Evolutionary conservation across 331 rosid genomes (phyloP).

Genomic region (Phaseolus coccineus): DNA sequence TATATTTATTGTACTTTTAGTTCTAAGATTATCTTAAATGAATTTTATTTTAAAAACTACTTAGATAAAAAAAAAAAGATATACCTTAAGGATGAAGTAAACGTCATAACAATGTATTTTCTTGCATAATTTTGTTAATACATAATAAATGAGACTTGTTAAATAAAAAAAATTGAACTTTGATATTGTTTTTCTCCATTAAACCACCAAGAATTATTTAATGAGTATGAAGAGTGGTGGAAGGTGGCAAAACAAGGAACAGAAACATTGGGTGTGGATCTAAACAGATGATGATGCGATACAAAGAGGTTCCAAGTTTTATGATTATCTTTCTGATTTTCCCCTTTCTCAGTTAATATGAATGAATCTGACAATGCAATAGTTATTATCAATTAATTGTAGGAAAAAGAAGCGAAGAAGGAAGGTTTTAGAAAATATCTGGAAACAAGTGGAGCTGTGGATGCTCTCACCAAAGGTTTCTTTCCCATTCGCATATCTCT

Average conservation of each 20-base stretch:
- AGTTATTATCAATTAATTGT: not conserved
- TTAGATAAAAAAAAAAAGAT: no score
- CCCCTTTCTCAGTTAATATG: not conserved
- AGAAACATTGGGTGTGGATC: not conserved
- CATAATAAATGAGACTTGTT: no score
- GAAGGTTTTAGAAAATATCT: constrained; percentile 92
- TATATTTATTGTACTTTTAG: no score
- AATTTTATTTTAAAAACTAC: no score
- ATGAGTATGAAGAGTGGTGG: not conserved
- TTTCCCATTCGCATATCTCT: not conserved
- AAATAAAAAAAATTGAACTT: no score
- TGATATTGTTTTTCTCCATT: no score
- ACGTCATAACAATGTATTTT: no score
- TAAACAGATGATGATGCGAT: constrained; percentile 19
- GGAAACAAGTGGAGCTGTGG: constrained; percentile 92
- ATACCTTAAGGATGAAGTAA: no score
- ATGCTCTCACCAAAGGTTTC: constrained; percentile 92
- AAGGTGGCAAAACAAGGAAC: not conserved
- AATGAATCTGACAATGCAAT: not conserved
- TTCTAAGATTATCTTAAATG: no score
- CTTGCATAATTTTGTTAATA: no score
- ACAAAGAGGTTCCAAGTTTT: constrained; percentile 17
- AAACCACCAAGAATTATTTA: no score
- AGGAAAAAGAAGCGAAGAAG: constrained; percentile 96
- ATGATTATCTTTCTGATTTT: not conserved